Evolutionary conservation across 148 eudicot genomes (phyloP).

Genomic region (Euryodendron excelsum): DNA sequence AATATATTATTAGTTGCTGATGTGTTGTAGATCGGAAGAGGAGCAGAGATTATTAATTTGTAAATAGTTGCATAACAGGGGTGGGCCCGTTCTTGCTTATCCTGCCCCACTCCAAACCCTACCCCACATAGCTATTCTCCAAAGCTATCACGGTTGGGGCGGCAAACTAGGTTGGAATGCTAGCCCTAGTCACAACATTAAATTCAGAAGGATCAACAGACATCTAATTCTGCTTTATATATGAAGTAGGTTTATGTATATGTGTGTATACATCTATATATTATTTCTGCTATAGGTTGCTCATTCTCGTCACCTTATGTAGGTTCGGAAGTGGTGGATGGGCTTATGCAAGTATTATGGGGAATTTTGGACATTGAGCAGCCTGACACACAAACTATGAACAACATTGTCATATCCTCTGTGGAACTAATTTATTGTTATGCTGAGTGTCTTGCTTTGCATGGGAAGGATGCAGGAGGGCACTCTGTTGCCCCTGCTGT

Average conservation of each 20-base stretch:
- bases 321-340: constrained; percentile 93
- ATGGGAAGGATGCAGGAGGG: constrained; percentile 61
- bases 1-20: not conserved
- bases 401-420: constrained; percentile 83
- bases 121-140: not conserved
- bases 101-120: not conserved
- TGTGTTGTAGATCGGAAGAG: not conserved
- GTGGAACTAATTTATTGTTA: constrained; percentile 96
- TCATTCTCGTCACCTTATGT: constrained; percentile 17
- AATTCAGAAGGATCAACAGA: not conserved
- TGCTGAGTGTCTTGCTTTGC: constrained; percentile 94
- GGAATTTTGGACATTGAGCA: constrained; percentile 97
- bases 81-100: not conserved
- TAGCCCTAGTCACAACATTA: not conserved
- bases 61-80: not conserved
- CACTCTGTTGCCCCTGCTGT: constrained; percentile 88
- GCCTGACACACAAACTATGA: constrained; percentile 97
- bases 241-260: not conserved
- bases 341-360: constrained; percentile 97
- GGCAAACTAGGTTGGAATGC: constrained; percentile 4
- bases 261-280: too few species aligned
- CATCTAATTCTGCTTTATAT: not conserved
- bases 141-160: not conserved
- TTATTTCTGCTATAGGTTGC: not conserved
- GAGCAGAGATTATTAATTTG: not conserved